A percentile compares a stretch with the other conserved stretches of the same genome.
These are phyloP conservation scores for Aspergillus sclerotiicarbonarius DNA, from an alignment of 495 filamentous ascomycete species.

Conservation along the genomic window DNA sequence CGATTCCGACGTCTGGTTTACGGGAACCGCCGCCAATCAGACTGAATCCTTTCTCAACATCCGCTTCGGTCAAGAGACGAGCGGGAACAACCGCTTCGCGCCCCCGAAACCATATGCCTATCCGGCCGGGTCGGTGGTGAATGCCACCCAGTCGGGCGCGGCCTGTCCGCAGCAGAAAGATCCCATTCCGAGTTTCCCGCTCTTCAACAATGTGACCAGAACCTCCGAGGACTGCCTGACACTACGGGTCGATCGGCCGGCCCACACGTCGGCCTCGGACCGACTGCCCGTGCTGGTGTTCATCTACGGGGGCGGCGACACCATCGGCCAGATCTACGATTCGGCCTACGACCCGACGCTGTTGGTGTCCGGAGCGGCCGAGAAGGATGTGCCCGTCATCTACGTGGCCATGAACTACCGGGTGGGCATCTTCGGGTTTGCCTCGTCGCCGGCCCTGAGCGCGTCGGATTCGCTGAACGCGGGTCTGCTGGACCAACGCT, in stretches of 20 bases:
- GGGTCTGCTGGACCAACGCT: conserved; percentile 28
- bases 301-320: not conserved
- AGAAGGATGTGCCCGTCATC: not conserved
- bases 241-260: not conserved
- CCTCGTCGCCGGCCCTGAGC: not conserved
- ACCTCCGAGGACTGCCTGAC: not conserved
- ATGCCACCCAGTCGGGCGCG: not conserved
- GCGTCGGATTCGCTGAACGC: not conserved
- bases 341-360: not conserved
- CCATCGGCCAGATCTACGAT: not conserved
- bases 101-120: not conserved
- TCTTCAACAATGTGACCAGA: not conserved
- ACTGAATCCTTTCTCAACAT: not conserved
- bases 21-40: not conserved
- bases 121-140: not conserved
- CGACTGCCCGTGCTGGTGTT: not conserved
- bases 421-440: not conserved
- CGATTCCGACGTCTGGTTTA: not conserved
- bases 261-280: not conserved
- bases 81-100: not conserved
- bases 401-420: not conserved
- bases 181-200: not conserved
- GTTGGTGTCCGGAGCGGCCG: not conserved
- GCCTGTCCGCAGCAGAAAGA: not conserved
- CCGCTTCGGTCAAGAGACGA: not conserved